Base-by-base conservation (phyloP, 345 rosid species). In the Anastatica hierochuntica region DNA sequence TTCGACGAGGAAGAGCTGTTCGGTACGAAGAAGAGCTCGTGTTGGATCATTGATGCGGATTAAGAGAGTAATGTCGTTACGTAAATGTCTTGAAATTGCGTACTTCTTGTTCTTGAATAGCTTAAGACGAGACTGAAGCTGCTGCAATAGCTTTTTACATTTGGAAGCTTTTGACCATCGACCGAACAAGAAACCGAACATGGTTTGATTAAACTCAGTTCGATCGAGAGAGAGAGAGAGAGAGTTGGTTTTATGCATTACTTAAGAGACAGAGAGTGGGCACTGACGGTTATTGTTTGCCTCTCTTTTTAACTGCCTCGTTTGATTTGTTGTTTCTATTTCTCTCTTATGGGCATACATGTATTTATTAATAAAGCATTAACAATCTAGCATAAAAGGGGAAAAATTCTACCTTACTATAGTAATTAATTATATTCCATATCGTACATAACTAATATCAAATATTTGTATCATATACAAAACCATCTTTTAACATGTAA, bases 161-260 rank as follows among this genome's bases (percentile, higher is more conserved):
- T 74, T 84, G 4, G 95, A 81, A 79, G 95, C 95, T 56, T 75
- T 84, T 33, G 80, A 38, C 98, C 98, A 84, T 49, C 63, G 69
- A 17, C 78, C 76, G 42, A 87, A 81, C 35, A 81, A 67, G 74
- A 75, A 24, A 56, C 69, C 84, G 71, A 84, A 82, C 96, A 86
- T 86, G 8, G 9, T n/a, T n/a, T 29, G 60, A 52, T 64, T 24
- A 15, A 45, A 58, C n/a, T 26, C 41, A 58, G 60, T 37, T 51
- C 30, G 14, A 35, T 42, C 14, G 23, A 44, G 51, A 10, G 33
- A 33, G 42, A n/a, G n/a, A n/a, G n/a, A n/a, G n/a, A n/a, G n/a
- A n/a, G n/a, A n/a, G n/a, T n/a, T n/a, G n/a, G n/a, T n/a, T n/a
- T n/a, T n/a, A n/a, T n/a, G n/a, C n/a, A n/a, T n/a, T n/a, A n/a